Conservation (phyloP, 2,329 filamentous ascomycete genomes). For the Sporothrix brunneoviolacea region DNA sequence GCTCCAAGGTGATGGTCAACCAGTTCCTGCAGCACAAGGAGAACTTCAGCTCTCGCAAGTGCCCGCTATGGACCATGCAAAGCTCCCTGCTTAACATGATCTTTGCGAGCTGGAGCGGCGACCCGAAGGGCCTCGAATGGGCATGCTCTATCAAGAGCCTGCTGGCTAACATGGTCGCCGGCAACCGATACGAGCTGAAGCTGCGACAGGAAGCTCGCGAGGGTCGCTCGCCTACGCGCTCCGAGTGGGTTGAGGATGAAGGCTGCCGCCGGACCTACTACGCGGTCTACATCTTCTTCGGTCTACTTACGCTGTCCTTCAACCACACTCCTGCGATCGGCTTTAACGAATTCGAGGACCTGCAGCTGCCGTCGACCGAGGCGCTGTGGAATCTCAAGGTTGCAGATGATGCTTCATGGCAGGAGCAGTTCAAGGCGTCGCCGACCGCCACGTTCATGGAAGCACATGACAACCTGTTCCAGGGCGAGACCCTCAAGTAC, state of each 20-base stretch:
- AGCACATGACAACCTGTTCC: constrained; percentile 91
- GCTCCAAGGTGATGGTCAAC: constrained; percentile 93
- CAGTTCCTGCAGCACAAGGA: constrained; percentile 97
- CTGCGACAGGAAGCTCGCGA: constrained; percentile 83
- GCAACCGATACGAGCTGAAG: constrained; percentile 94
- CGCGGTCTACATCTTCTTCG: constrained; percentile 98
- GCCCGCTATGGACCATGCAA: constrained; percentile 97
- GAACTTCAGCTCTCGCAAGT: constrained; percentile 96
- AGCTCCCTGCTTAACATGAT: constrained; percentile 96
- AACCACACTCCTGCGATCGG: constrained; percentile 97
- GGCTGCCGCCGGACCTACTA: constrained; percentile 95
- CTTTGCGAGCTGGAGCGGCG: constrained; percentile 98
- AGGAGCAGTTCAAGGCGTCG: constrained; percentile 65
- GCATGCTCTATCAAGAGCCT: constrained; percentile 98
- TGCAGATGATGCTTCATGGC: constrained; percentile 74
- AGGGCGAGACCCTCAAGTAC: constrained; percentile 83
- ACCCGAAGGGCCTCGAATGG: constrained; percentile 96
- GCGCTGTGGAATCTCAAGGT: constrained; percentile 85
- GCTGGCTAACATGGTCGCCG: constrained; percentile 96
- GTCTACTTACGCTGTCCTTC: constrained; percentile 87
- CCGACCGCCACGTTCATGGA: constrained; percentile 82
- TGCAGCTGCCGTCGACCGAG: constrained; percentile 89
- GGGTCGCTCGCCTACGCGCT: constrained; percentile 65
- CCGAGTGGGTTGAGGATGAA: constrained; percentile 95
- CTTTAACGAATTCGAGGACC: constrained; percentile 94